Evolutionary conservation across 495 filamentous ascomycete species (phyloP), one percentile per base, ranked within the genome.

Genomic region (Daldinia vernicosa): DNA sequence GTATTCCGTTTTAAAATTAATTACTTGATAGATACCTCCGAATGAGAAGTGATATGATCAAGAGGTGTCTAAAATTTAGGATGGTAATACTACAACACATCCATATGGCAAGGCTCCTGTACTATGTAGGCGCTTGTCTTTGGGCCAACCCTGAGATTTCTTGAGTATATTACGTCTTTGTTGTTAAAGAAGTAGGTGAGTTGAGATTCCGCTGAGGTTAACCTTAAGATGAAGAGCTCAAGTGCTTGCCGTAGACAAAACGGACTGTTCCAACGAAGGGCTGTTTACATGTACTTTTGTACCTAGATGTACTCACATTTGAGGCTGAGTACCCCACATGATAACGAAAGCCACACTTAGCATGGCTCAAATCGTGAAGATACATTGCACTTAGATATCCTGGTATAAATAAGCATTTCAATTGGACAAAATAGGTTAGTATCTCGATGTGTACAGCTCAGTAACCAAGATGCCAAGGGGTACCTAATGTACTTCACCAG

Each of bases 401-500:
- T 19, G 50, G 50, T 14, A 39, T 22, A 11, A 19, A 63, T 11
- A 35, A 14, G 24, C 24, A 40, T 15, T 70, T 24, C 50, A 19
- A 60, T 70, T 70, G 60, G 60, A n/a, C 35, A 19, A n/a, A n/a
- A n/a, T n/a, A n/a, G n/a, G n/a, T n/a, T 27, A 37, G 28, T 53
- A 62, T 62, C 51, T 37, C 33, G 39, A 54, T 27, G 14, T 32
- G 24, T 30, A 24, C 50, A 68, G 43, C 43, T 24, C 43, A 47
- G 19, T 47, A 12, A 24, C 28, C 33, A 61, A 26, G 52, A 30
- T 39, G 40, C 28, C 37, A 58, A 55, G 37, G 40, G n/a, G n/a
- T n/a, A n/a, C n/a, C n/a, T n/a, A n/a, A n/a, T n/a, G 39, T 24
- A 24, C 45, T 26, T 19, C n/a, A 37, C n/a, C 11, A 22, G 22